Evolutionary conservation across 768 basidiomycete genomes (phyloP), one percentile per base, ranked within the genome.

Genomic region (Lactifluus subvellereus): DNA sequence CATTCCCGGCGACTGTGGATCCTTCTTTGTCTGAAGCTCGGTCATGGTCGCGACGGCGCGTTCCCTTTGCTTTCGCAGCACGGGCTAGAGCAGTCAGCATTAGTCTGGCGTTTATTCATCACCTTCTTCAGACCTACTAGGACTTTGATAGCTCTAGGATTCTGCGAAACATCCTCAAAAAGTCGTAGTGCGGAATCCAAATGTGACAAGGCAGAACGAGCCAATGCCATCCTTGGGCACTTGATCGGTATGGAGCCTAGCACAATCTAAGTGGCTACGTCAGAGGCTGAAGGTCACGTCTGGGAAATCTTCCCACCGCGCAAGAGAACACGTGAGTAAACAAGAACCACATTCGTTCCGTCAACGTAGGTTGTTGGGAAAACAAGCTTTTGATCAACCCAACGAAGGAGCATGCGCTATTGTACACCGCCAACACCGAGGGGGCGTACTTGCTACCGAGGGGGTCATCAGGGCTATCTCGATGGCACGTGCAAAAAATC

Each of bases 311-410:
- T 73, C 82, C 68, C 72, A 87, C 87, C 40, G 84, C 78, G 69
- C 86, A 87, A 5, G 84, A 88, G 71, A 87, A 88, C 2, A 86
- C 85, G 70, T 88, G 86, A 8, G 84, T 86, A 63, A 87, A 85
- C 54, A 85, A 72, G 72, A 88, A 88, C 84, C 85, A 87, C 81
- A 84, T 82, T 43, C 87, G 79, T 69, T 86, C 85, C 13, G 84
- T 85, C 59, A 88, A 73, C n/a, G 72, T 76, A 27, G 86, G 84
- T 60, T 87, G 81, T 68, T 86, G 85, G 59, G 84, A 84, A 70
- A 82, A 84, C 55, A 86, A 72, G 68, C 84, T 86, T 63, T 82
- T 80, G 53, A 86, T 79, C 66, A 87, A 74, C 14, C 84, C 86
- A 33, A 88, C 82, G 69, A 85, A 87, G 13, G 85, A 79, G 61